Percentiles rank a stretch among this genome's conserved stretches.
Evolutionary conservation across 2,329 filamentous ascomycete genomes (phyloP).

Genomic region (Fusarium guadeloupense): DNA sequence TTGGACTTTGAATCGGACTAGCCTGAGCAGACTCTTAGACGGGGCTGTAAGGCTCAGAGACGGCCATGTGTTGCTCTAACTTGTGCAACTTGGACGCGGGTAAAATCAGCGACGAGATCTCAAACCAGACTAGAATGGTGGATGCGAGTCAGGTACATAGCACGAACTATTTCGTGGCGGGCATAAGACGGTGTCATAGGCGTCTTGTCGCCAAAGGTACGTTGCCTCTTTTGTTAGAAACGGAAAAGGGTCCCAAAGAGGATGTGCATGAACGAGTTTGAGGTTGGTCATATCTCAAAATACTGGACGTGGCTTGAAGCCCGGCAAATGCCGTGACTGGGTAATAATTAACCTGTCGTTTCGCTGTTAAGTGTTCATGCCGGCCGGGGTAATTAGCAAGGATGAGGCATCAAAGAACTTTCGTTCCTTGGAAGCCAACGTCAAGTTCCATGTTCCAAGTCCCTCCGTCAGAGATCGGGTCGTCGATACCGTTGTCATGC

Average conservation of each 20-base stretch:
- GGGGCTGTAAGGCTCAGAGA: neutral
- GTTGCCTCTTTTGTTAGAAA: slow-evolving; percentile 5
- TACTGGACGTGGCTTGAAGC: neutral
- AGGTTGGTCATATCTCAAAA: neutral
- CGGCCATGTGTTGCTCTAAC: neutral
- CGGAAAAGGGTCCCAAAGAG: slow-evolving; percentile 9
- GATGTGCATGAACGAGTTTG: neutral
- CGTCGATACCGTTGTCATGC: slow-evolving; percentile 4
- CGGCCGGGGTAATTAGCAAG: slow-evolving; percentile 1
- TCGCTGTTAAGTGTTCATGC: neutral
- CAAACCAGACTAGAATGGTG: neutral
- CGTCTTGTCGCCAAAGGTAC: slow-evolving; percentile 2
- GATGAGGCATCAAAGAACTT: neutral
- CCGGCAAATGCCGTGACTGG: neutral
- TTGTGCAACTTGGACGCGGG: neutral
- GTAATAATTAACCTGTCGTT: neutral
- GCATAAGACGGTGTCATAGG: slow-evolving; percentile 7
- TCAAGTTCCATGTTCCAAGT: neutral
- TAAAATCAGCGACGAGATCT: slow-evolving; percentile 8
- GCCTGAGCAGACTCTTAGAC: slow-evolving; percentile 1
- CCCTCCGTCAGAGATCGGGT: slow-evolving; percentile 7
- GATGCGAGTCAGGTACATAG: neutral
- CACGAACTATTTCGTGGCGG: neutral
- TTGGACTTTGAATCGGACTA: slow-evolving; percentile 5
- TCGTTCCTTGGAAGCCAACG: slow-evolving; percentile 10